Base-by-base conservation (phyloP, 768 basidiomycete genomes). In the Mycena floridula region DNA sequence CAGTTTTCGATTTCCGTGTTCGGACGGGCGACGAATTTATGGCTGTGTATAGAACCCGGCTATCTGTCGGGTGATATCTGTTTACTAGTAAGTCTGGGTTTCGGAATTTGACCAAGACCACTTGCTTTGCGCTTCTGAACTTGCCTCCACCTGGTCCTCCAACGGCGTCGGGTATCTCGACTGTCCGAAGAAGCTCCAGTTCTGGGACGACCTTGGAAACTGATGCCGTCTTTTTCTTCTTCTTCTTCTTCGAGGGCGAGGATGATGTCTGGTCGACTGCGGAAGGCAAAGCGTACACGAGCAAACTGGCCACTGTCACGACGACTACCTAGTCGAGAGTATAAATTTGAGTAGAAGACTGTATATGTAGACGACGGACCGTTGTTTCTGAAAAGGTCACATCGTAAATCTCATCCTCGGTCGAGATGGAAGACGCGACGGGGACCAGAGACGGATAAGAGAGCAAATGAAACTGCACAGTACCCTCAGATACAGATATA, bases 331-430 rank as follows among this genome's bases (percentile, higher is more conserved):
- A 39, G 3, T 43, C 9, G 16, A 26, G 7, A 46, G 25, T 22
- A 25, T 5, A 28, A 40, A 21, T 1, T 27, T 26, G 43, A 45
- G 21, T 24, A n/a, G 23, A 24, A 7, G 27, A 50, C 3, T 46
- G 38, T 27, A 30, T 25, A 48, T 36, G 13, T 39, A 37, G 40
- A 16, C 42, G 15, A 61, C 71, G 47, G 56, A 89, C 89, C 18
- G 72, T 77, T 9, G 74, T 71, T 4, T 70, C 64, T 22, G 85
- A 84, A 68, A 96, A 88, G 6, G 89, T 75, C 15, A 79, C 81
- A 55, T 95, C 93, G 47, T 90, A 95, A 37, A 98, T 81, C 61
- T 96, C 92, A 37, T 82, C 83, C 11, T 77, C 76, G 13, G 79
- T 69, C 36, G 81, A 67, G 35, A 89, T 67, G 4, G 79, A 58